Base-by-base conservation (phyloP, 1,284 basidiomycete species). In the Malassezia vespertilionis region DNA sequence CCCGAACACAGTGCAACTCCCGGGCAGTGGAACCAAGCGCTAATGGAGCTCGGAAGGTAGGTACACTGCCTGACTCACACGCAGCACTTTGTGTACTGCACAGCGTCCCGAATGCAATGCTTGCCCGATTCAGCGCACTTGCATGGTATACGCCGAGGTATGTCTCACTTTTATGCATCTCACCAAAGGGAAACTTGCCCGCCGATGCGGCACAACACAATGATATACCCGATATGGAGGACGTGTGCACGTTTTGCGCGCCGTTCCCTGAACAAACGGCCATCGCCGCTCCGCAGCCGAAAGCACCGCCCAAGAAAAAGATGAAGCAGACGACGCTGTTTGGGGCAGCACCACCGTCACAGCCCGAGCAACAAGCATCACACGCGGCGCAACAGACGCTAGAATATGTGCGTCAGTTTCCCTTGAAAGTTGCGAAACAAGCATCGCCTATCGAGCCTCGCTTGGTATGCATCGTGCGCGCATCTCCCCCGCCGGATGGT, bases 351-450 rank as follows among this genome's bases (percentile, higher is more conserved):
- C 7, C 22, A 20, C 32, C 15, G 27, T n/a, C 22, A 18, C 27
- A 22, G 38, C 15, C 38, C 12, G n/a, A 14, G 36, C 10, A 28
- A 28, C 4, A 32, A 33, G 21, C 27, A 41, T 15, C 11, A n/a
- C n/a, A n/a, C n/a, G 27, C 23, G 10, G 27, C 39, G 39, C 14
- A 9, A 41, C 30, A 8, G 18, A 20, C 40, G 8, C 4, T 44
- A 54, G 21, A 57, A 56, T 40, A 42, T 34, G 17, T 55, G 60
- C 50, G 83, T 86, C 23, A 79, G 15, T 95, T 83, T 69, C 91
- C 91, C 0, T 86, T 93, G 84, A 85, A 83, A 63, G 79, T 77
- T 10, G 79, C 80, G 47, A 83, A 84, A 58, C 90, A 89, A 73
- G 84, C 82, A 62, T 79, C 82, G 2, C 76, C 87, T 31, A 81